Base-by-base conservation (phyloP, 768 basidiomycete genomes). In the Piloderma croceum region DNA sequence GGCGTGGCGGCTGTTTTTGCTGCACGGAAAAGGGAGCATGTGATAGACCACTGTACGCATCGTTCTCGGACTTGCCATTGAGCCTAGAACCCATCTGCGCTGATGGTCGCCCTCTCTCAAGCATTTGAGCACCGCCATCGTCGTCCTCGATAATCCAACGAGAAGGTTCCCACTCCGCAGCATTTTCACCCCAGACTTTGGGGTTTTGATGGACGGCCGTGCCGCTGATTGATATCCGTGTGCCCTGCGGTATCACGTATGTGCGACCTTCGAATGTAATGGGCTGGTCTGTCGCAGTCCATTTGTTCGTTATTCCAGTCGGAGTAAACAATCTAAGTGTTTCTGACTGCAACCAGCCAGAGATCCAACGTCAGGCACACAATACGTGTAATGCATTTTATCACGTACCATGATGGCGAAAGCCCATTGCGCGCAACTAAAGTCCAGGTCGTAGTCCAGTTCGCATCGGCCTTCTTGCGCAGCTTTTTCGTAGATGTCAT, bases 241-340 rank as follows among this genome's bases (percentile, higher is more conserved):
- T 44, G 11, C 21, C 34, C 7, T 17, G 12, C 15, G 43, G 42
- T 3, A 44, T 31, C 6, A 47, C 45, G 17, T 21, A 23, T 19
- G 43, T 2, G 7, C 29, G 24, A 6, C 25, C 38, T 21, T 35
- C 18, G 25, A n/a, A n/a, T n/a, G n/a, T n/a, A n/a, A n/a, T n/a
- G 46, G n/a, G n/a, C n/a, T n/a, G n/a, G n/a, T n/a, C n/a, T n/a
- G n/a, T n/a, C n/a, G n/a, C n/a, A n/a, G n/a, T 39, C 31, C 37
- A 44, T 9, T 46, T 46, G 42, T 46, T 46, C 12, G 31, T 38
- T 36, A 46, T 46, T 13, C 36, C 45, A 3, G 45, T 46, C 5
- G 45, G 45, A 3, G 45, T 25, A 20, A 33, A 38, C 17, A 38
- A 21, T 11, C 45, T 35, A 13, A 29, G 19, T 2, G 45, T 46